Evolutionary conservation across 2,329 filamentous ascomycete genomes (phyloP), one percentile per base, ranked within the genome.

Genomic region (Pseudogymnoascus sp.): DNA sequence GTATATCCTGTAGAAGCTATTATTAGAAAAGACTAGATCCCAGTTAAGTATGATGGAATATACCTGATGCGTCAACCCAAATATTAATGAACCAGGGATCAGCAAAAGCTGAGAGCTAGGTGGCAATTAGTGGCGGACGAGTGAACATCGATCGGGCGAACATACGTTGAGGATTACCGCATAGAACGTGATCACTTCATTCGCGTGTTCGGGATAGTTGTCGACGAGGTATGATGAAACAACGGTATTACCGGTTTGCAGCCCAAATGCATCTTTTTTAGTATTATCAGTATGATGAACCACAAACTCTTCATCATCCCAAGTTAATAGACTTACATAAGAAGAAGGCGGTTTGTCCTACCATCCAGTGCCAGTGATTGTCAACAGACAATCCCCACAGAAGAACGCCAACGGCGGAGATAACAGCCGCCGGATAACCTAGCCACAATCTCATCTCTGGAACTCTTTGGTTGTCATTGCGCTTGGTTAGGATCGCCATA

Each of bases 371-470:
- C 67, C 80, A 83, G 0, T 69, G 69, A 41, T 73, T 74, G 63
- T 83, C 81, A 12, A 84, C 73, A 60, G 79, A 82, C 43, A 84
- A 68, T 0, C 82, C 82, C 82, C 82, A 85, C 58, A 84, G 52
- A 33, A 83, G 74, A 35, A 81, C 69, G 0, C 82, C 82, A 6
- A 81, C 69, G 71, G 77, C 75, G 0, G 76, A 81, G 10, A 82
- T 63, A 4, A 79, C 7, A 2, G 77, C 75, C 11, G 80, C 81
- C 6, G 82, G 82, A 70, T 83, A 84, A 2, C 76, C 77, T 11
- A 84, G 70, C 80, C 81, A 84, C 21, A 84, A 69, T 14, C 82
- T 74, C 80, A 82, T 82, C 70, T 85, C 82, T 0, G 82, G 74
- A 1, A 78, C 72, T 33, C 78, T 75, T 6, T 77, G 66, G 26